phyloP scores from a whole-genome alignment of 2,329 filamentous ascomycete genomes.

The Sclerotinia minor region DNA sequence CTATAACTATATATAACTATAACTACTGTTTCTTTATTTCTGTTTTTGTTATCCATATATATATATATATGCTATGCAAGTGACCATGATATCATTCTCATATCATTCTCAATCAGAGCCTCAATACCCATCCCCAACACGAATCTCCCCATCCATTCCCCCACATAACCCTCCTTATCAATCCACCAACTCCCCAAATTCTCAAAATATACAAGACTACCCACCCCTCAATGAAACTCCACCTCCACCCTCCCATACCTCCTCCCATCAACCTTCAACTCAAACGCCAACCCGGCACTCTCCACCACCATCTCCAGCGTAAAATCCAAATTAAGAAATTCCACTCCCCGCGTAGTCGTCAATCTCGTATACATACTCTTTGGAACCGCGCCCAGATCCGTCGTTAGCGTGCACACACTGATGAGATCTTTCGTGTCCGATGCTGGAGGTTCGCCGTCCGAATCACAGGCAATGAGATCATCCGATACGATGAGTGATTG shows the following conservation, averaged over 20 bases:
- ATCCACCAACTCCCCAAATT: too few relatives aligned
- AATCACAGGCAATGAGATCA: slow-evolving; percentile 74
- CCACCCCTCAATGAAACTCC: slow-evolving; percentile 64
- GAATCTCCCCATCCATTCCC: too few relatives aligned
- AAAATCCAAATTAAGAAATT: slow-evolving; percentile 81
- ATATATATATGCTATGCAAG: not conserved
- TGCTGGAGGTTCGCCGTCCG: slow-evolving; percentile 59
- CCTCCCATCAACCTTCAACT: slow-evolving; percentile 75
- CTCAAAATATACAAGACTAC: too few relatives aligned
- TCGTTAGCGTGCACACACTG: slow-evolving; percentile 78
- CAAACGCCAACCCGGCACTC: slow-evolving; percentile 73
- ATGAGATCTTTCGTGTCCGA: slow-evolving; percentile 61
- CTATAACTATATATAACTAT: too few relatives aligned
- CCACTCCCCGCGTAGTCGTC: slow-evolving; percentile 75
- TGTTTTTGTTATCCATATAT: not conserved
- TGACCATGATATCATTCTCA: not conserved
- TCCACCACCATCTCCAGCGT: slow-evolving; percentile 82
- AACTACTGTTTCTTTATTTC: too few relatives aligned
- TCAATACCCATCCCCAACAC: not conserved
- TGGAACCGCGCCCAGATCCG: slow-evolving; percentile 74
- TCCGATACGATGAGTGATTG: slow-evolving; percentile 77
- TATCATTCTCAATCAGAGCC: not conserved
- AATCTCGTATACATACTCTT: slow-evolving; percentile 71
- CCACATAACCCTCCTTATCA: not conserved
- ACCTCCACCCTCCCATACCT: slow-evolving; percentile 76